These are phyloP conservation scores for Nissolia schottii DNA, from an alignment of 306 rosid genomes.

Conservation along the genomic window DNA sequence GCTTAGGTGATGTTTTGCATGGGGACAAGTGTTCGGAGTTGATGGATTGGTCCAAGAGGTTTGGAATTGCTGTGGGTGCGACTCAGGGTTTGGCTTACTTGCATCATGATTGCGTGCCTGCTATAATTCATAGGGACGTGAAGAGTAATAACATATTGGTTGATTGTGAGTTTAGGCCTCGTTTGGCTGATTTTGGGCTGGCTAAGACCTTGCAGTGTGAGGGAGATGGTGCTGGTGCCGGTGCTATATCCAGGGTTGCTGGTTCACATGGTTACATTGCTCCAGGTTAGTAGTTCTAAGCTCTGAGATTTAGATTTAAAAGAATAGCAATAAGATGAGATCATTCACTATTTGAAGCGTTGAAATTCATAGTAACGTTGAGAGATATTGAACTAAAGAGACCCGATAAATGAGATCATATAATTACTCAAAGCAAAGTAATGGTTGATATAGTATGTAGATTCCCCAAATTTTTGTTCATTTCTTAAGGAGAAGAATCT, in stretches of 20 bases:
- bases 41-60: conserved; percentile 51
- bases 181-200: conserved; percentile 76
- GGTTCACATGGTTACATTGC: conserved; percentile 91
- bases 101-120: conserved; percentile 70
- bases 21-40: conserved; percentile 33
- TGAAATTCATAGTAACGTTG: background rate
- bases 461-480: background rate
- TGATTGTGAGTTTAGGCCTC: conserved; percentile 56
- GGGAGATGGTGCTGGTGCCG: background rate
- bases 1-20: conserved; percentile 68
- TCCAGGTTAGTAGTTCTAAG: conserved; percentile 71
- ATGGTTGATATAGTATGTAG: background rate
- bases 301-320: too few species aligned
- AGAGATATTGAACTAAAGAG: background rate
- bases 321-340: background rate
- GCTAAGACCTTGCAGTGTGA: conserved; percentile 56
- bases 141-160: conserved; percentile 87
- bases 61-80: conserved; percentile 54
- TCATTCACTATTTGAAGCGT: too few species aligned
- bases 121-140: conserved; percentile 75
- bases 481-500: background rate
- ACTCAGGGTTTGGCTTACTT: conserved; percentile 74
- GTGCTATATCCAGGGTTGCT: conserved; percentile 58
- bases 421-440: background rate
- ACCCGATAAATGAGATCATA: background rate